phyloP scores from a whole-genome alignment of 495 filamentous ascomycete genomes.

The Peziza echinospora region DNA sequence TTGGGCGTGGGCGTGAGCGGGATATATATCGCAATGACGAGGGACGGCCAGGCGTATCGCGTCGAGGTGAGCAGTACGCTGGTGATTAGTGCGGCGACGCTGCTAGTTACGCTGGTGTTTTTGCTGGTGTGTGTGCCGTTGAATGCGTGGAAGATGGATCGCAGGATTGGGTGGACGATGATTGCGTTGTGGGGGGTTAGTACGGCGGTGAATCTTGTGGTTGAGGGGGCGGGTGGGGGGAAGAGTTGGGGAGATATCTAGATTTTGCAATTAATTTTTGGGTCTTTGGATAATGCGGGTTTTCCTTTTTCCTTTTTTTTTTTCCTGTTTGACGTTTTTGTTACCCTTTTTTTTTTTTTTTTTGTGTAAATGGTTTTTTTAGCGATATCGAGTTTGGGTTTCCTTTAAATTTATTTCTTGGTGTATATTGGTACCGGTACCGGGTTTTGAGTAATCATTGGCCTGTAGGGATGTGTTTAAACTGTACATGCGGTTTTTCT shows the following conservation, averaged over 20 bases:
- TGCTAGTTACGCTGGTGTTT: conserved; percentile 59
- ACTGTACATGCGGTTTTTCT: too few species aligned
- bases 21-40: conserved; percentile 52
- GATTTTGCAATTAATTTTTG: not conserved
- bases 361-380: too few species aligned
- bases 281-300: not conserved
- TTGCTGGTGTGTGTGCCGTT: conserved; percentile 61
- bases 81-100: conserved; percentile 54
- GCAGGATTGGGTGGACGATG: conserved; percentile 58
- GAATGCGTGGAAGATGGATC: conserved; percentile 79
- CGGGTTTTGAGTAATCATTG: too few species aligned
- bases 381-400: too few species aligned
- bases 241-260: conserved; percentile 15
- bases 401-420: too few species aligned
- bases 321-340: too few species aligned
- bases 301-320: conserved; percentile 1
- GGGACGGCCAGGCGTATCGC: conserved; percentile 41
- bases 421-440: too few species aligned
- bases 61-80: conserved; percentile 69
- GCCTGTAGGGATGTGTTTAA: too few species aligned
- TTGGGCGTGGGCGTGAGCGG: conserved; percentile 81
- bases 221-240: conserved; percentile 47
- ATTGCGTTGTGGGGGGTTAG: conserved; percentile 71
- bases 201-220: conserved; percentile 58
- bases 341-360: too few species aligned